A percentile compares a stretch with the other conserved stretches of the same genome.
phyloP scores from a whole-genome alignment of 768 basidiomycete genomes.

The Kwoniella pini region DNA sequence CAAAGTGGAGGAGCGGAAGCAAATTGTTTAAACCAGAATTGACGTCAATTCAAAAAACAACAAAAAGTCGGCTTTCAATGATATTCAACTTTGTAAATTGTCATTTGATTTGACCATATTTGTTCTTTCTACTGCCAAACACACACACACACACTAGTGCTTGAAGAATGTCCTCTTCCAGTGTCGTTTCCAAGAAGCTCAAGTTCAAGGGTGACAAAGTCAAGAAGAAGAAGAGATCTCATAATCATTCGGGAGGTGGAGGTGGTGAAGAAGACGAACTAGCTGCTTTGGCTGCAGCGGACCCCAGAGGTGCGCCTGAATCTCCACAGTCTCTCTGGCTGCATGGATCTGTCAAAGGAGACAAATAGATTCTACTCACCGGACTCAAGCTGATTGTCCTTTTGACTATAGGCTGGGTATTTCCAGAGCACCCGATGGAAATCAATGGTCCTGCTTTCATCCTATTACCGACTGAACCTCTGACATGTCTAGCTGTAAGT shows the following conservation, averaged over 20 bases:
- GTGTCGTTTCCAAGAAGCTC: constrained; percentile 49
- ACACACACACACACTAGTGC: too few relatives aligned
- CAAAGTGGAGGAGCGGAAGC: background rate
- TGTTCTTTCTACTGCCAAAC: too few relatives aligned
- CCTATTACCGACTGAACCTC: constrained; percentile 46
- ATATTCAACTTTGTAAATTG: too few relatives aligned
- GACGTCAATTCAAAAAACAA: constrained; percentile 6
- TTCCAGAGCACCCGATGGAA: constrained; percentile 47
- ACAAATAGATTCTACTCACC: too few relatives aligned
- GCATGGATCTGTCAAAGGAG: too few relatives aligned
- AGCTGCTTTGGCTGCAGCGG: constrained; percentile 44
- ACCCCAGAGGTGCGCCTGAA: constrained; percentile 47
- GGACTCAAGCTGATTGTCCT: background rate
- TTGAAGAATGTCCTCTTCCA: constrained; percentile 17
- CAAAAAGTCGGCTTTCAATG: too few relatives aligned
- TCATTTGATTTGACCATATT: too few relatives aligned
- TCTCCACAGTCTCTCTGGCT: background rate
- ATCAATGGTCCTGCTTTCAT: constrained; percentile 50
- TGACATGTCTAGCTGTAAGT: constrained; percentile 52
- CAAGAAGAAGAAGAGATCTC: constrained; percentile 54
- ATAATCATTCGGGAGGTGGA: constrained; percentile 34
- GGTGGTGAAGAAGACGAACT: constrained; percentile 32
- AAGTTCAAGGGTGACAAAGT: constrained; percentile 53
- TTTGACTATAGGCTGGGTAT: constrained; percentile 46
- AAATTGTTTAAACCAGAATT: background rate